phyloP scores from a whole-genome alignment of 306 rosid genomes.

The Castanea crenata region DNA sequence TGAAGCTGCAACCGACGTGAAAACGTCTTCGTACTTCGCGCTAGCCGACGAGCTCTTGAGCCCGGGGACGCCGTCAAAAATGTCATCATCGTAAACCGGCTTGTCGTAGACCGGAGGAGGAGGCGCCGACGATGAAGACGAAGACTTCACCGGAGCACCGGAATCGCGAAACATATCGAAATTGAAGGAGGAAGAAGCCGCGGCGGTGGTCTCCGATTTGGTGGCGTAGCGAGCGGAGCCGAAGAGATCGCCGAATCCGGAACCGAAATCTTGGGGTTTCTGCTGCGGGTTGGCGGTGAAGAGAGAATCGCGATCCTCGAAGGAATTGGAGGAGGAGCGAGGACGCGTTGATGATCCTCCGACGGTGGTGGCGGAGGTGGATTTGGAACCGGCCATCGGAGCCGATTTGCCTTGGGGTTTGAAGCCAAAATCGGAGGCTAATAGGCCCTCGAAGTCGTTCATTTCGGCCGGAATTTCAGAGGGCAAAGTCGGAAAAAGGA shows the following conservation, averaged over 20 bases:
- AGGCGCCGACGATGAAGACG: conserved; percentile 15
- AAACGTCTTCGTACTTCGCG: conserved; percentile 56
- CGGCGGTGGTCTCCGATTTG: conserved; percentile 47
- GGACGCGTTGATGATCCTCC: conserved; percentile 1
- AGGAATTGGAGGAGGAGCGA: conserved; percentile 35
- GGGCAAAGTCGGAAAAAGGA: conserved; percentile 7
- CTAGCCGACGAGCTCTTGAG: conserved; percentile 57
- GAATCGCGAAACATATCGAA: conserved; percentile 55
- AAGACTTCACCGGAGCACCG: conserved; percentile 37
- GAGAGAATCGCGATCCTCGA: conserved; percentile 48
- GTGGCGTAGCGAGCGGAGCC: conserved; percentile 31
- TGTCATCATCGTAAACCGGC: conserved; percentile 86
- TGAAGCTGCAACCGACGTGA: conserved; percentile 43
- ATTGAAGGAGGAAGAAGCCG: conserved; percentile 50
- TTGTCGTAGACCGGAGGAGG: conserved; percentile 58
- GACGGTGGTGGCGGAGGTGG: conserved; percentile 24
- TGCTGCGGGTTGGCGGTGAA: conserved; percentile 4
- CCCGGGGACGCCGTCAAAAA: conserved; percentile 86
- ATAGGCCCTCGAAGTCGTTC: conserved; percentile 93
- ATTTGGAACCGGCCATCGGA: conserved; percentile 72
- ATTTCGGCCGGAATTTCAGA: conserved; percentile 18
- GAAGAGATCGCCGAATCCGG: conserved; percentile 50
- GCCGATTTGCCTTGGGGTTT: conserved; percentile 80
- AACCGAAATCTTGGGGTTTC: background rate
- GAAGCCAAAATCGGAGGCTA: conserved; percentile 68